Evolutionary conservation across 495 filamentous ascomycete species (phyloP), one percentile per base, ranked within the genome.

Genomic region (Xanthoparmelia taractica): DNA sequence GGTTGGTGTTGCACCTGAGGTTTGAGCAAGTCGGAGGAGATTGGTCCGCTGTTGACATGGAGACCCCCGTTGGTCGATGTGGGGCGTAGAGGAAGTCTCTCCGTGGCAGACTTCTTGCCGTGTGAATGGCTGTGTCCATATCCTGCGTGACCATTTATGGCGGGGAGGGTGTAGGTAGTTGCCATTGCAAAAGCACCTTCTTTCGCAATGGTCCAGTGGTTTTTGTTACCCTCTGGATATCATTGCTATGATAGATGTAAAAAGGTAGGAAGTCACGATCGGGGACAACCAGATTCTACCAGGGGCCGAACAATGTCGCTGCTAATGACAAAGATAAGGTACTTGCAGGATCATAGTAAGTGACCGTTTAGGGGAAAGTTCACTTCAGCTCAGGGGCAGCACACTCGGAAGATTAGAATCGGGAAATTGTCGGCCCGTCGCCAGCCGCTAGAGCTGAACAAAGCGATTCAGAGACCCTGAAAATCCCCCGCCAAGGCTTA

Each of bases 121-220:
- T 68, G 67, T 20, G 73, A 72, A 36, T 65, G 66, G 55, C 36
- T 43, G 31, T 66, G 63, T 29, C 57, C 45, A 43, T 55, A 34
- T 23, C 41, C 60, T 17, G 48, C 45, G n/a, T 61, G 65, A 27
- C 40, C 38, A 45, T 66, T 58, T 1, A 47, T 25, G n/a, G 55
- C 33, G 47, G 67, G 67, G 23, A 69, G 31, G 29, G 67, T 61
- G 54, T 66, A 69, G 48, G 66, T 68, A 52, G 67, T 61, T 45
- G 64, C 64, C 67, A 69, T 69, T 34, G 45, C 62, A 20, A 40
- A n/a, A 58, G 61, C 61, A 47, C 57, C 58, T 61, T 69, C 64
- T 61, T 45, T 52, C 37, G 27, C 55, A 59, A 52, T 50, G 25
- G 45, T 38, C 33, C 23, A 50, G 40, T 47, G 5, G 34, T 29